Conservation (phyloP, 768 basidiomycete species). For the Tylopilus sp. region DNA sequence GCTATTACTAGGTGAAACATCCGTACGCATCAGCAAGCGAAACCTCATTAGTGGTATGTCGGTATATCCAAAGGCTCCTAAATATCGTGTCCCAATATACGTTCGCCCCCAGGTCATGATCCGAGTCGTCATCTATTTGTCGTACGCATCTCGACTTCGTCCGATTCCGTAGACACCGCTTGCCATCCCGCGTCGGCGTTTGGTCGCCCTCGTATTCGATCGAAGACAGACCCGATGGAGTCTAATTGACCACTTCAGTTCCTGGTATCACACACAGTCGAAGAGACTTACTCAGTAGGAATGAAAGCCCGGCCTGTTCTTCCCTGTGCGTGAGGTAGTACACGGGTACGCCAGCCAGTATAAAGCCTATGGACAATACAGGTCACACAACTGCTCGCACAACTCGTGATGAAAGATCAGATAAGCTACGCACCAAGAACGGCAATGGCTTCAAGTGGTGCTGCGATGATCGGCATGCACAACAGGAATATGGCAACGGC, state of each 20-base stretch:
- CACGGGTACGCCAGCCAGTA: slow-evolving; percentile 74
- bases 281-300: slow-evolving; percentile 35
- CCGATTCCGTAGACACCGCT: slow-evolving; percentile 66
- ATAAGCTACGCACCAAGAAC: slow-evolving; percentile 63
- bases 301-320: slow-evolving; percentile 36
- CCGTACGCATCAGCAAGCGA: too few relatives aligned
- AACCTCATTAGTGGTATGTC: too few relatives aligned
- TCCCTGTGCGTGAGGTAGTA: slow-evolving; percentile 73
- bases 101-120: too few relatives aligned
- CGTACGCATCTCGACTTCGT: slow-evolving; percentile 57
- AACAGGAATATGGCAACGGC: slow-evolving; percentile 61
- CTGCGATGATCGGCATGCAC: slow-evolving; percentile 92
- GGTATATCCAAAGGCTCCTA: too few relatives aligned
- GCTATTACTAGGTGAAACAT: too few relatives aligned
- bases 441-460: slow-evolving; percentile 82
- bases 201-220: slow-evolving; percentile 50
- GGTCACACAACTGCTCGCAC: neutral
- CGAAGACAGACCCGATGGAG: slow-evolving; percentile 40
- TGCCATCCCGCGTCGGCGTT: slow-evolving; percentile 66
- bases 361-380: slow-evolving; percentile 52
- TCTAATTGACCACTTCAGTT: slow-evolving; percentile 26
- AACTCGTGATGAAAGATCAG: neutral
- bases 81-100: too few relatives aligned
- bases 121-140: slow-evolving; percentile 11
- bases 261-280: neutral